Conservation (phyloP, 139 green algal species). For the Mychonastes homosphaera region DNA sequence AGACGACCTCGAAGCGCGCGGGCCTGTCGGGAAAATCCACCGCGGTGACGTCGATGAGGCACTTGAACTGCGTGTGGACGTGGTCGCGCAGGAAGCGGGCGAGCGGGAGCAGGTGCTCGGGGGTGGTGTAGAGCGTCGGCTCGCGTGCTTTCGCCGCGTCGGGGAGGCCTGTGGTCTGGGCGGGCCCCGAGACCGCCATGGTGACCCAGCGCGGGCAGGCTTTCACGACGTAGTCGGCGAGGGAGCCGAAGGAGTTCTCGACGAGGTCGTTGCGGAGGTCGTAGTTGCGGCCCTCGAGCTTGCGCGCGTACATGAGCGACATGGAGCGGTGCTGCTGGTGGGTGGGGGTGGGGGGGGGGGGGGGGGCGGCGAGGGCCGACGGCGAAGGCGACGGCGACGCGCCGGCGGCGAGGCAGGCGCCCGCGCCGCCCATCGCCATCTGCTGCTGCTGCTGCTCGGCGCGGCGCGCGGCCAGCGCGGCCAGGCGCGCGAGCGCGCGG, state of each 20-base stretch:
- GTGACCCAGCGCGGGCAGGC: constrained; percentile 60
- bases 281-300: not conserved
- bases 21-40: constrained; percentile 71
- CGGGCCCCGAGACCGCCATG: constrained; percentile 31
- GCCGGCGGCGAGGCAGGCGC: not conserved
- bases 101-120: constrained; percentile 48
- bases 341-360: not conserved
- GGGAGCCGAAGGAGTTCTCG: not conserved
- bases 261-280: not conserved
- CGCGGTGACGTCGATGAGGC: constrained; percentile 68
- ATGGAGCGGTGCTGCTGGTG: constrained; percentile 9
- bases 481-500: too few relatives aligned
- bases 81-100: constrained; percentile 54
- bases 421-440: not conserved
- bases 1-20: constrained; percentile 69
- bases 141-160: too few relatives aligned
- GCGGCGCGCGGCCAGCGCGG: too few relatives aligned
- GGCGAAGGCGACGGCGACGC: not conserved
- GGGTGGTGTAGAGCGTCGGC: constrained; percentile 40
- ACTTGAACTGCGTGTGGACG: constrained; percentile 66
- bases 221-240: constrained; percentile 55
- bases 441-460: constrained; percentile 2
- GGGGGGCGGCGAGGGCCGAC: not conserved
- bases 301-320: constrained; percentile 16
- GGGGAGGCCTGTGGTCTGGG: constrained; percentile 28